These are phyloP conservation scores for Vigna hirtella DNA, from an alignment of 306 rosid species.

Conservation along the genomic window DNA sequence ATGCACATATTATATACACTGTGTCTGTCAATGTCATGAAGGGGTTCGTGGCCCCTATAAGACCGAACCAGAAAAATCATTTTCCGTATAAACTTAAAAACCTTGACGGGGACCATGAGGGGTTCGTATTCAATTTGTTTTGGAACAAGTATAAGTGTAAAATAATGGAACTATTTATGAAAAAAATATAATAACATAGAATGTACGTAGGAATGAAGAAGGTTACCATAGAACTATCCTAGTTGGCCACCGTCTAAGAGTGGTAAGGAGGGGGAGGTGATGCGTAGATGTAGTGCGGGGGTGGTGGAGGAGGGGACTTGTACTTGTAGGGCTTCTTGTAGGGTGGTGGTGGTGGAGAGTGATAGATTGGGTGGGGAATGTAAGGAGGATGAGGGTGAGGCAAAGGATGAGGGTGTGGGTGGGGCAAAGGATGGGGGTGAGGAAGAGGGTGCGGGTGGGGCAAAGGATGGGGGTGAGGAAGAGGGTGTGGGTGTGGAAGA, in stretches of 20 bases:
- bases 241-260: slow-evolving; percentile 48
- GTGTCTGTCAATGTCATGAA: slow-evolving; percentile 23
- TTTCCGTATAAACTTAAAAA: not conserved
- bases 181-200: not conserved
- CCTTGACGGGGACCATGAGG: not conserved
- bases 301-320: not conserved
- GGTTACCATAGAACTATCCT: slow-evolving; percentile 53
- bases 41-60: not conserved
- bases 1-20: not conserved
- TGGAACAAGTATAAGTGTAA: not conserved
- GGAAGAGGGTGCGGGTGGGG: not conserved
- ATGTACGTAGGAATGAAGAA: not conserved
- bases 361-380: slow-evolving; percentile 5
- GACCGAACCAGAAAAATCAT: not conserved
- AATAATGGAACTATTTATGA: not conserved
- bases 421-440: slow-evolving; percentile 26
- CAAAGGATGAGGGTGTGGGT: slow-evolving; percentile 32
- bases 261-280: slow-evolving; percentile 91
- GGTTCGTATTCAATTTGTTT: not conserved
- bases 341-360: slow-evolving; percentile 42
- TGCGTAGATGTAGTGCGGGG: slow-evolving; percentile 50
- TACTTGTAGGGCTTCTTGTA: slow-evolving; percentile 29
- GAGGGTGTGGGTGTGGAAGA: not conserved
- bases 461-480: slow-evolving; percentile 38
- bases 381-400: slow-evolving; percentile 10